These are phyloP conservation scores for Porphyrellus cyaneotinctus DNA, from an alignment of 768 basidiomycete species.

Conservation along the genomic window DNA sequence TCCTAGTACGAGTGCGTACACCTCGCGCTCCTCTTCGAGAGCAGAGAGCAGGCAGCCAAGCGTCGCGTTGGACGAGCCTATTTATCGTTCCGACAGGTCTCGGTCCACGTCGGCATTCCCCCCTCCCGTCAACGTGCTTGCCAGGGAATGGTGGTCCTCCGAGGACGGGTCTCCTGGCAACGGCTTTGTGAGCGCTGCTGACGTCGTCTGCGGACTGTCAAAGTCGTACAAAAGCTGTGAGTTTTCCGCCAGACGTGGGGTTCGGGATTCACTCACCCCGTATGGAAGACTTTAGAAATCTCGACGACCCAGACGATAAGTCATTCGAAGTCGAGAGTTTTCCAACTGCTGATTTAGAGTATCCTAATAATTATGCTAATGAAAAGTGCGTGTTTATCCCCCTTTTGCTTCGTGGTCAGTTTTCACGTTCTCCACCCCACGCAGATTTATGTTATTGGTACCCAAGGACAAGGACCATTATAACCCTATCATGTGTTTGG, in stretches of 20 bases:
- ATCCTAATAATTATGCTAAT: constrained; percentile 64
- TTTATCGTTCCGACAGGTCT: constrained; percentile 54
- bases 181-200: constrained; percentile 58
- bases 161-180: constrained; percentile 52
- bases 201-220: constrained; percentile 57
- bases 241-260: constrained; percentile 24
- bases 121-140: constrained; percentile 21
- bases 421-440: not conserved
- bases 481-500: constrained; percentile 78
- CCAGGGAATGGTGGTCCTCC: constrained; percentile 44
- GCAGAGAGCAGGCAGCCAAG: constrained; percentile 39
- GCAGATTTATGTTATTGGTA: constrained; percentile 69
- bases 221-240: constrained; percentile 68
- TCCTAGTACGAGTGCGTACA: constrained; percentile 13
- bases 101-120: constrained; percentile 60
- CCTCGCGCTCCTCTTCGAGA: constrained; percentile 40
- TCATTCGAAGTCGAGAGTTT: constrained; percentile 60
- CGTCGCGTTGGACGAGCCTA: constrained; percentile 48
- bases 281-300: constrained; percentile 64
- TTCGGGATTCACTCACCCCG: constrained; percentile 12
- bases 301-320: constrained; percentile 54
- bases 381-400: constrained; percentile 50
- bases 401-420: not conserved
- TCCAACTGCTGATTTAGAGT: constrained; percentile 72
- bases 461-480: constrained; percentile 87